Conservation (phyloP, 208 protist species). For the Phytomonas sp. region DNA sequence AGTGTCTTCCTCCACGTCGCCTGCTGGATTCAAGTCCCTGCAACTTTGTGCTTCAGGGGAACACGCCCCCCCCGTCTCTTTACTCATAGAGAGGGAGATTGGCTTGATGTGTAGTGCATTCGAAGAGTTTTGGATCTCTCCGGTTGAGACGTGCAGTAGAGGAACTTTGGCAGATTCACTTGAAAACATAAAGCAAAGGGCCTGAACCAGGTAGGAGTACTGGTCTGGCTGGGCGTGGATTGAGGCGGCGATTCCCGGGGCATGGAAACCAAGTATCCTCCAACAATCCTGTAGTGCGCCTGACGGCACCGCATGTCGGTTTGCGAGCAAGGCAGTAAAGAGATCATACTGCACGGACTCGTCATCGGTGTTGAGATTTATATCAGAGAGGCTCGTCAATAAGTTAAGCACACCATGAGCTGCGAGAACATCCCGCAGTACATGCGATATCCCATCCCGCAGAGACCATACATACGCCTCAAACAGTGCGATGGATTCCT, state of each 20-base stretch:
- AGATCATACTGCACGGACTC: slow-evolving; percentile 31
- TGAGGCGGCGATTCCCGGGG: slow-evolving; percentile 38
- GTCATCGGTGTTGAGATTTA: slow-evolving; percentile 19
- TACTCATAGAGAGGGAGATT: background rate
- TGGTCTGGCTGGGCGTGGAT: slow-evolving; percentile 34
- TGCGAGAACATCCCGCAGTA: slow-evolving; percentile 38
- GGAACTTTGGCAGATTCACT: slow-evolving; percentile 34
- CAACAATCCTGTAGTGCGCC: slow-evolving; percentile 40
- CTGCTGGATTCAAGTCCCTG: background rate
- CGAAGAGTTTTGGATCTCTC: background rate
- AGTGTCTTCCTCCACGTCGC: background rate
- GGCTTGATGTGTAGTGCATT: background rate
- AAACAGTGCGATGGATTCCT: slow-evolving; percentile 33
- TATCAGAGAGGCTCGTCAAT: slow-evolving; percentile 20
- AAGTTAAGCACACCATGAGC: slow-evolving; percentile 23
- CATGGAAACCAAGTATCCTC: slow-evolving; percentile 31
- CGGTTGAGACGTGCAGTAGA: slow-evolving; percentile 30
- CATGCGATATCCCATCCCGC: slow-evolving; percentile 31
- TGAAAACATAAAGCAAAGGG: slow-evolving; percentile 40
- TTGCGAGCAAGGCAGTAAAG: slow-evolving; percentile 41
- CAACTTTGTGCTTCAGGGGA: background rate
- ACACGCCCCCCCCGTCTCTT: background rate
- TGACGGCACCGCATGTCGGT: slow-evolving; percentile 34
- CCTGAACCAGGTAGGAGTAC: slow-evolving; percentile 57
- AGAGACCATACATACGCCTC: slow-evolving; percentile 29